phyloP scores from a whole-genome alignment of 2,329 filamentous ascomycete species.

The Fusarium virguliforme region DNA sequence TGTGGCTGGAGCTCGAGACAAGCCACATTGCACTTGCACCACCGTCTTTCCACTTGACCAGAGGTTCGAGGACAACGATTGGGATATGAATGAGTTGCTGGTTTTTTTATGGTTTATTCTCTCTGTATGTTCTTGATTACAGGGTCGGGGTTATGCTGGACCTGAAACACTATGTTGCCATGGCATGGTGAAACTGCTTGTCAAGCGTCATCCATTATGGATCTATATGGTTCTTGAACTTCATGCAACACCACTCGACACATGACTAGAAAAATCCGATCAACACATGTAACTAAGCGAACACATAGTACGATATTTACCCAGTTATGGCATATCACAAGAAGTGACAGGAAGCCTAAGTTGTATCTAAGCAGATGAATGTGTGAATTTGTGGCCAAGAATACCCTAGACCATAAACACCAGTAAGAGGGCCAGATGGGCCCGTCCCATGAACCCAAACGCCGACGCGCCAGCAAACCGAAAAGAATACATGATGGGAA shows the following conservation, averaged over 20 bases:
- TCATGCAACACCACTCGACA: neutral
- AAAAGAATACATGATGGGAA: neutral
- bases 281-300: neutral
- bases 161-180: neutral
- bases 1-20: constrained; percentile 49
- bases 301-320: neutral
- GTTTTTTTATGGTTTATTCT: neutral
- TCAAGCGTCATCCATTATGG: too few species aligned
- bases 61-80: neutral
- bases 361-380: neutral
- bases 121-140: neutral
- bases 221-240: too few species aligned
- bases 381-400: neutral
- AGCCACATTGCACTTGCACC: constrained; percentile 47
- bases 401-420: constrained; percentile 34
- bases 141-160: neutral
- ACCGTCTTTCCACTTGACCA: neutral
- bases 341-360: neutral
- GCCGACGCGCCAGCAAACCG: constrained; percentile 18
- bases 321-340: neutral
- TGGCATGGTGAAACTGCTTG: neutral
- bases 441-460: constrained; percentile 20
- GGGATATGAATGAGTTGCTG: neutral
- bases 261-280: neutral
- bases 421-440: neutral